Conservation (phyloP, 164 flowering plant species). For the Berberis vulgaris region DNA sequence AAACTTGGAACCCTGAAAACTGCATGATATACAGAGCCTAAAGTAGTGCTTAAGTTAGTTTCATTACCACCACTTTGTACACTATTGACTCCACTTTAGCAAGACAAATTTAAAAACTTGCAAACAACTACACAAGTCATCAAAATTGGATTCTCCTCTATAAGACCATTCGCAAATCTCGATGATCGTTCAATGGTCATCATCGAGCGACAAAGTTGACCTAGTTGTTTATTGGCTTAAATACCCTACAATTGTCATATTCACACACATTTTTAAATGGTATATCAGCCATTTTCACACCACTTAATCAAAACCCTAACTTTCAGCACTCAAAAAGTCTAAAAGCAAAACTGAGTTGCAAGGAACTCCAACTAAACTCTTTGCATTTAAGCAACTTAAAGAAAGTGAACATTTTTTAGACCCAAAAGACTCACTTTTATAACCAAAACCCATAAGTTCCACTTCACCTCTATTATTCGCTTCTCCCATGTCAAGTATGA, state of each 20-base stretch:
- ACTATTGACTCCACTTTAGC: not conserved
- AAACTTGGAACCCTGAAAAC: not conserved
- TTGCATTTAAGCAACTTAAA: conserved; percentile 8
- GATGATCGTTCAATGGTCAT: too few species aligned
- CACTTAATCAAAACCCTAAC: not conserved
- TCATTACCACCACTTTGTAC: conserved; percentile 3
- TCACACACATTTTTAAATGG: not conserved
- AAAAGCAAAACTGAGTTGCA: not conserved
- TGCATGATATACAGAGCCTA: not conserved
- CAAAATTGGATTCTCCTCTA: too few species aligned
- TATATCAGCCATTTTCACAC: not conserved
- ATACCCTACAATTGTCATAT: not conserved
- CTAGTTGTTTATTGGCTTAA: not conserved
- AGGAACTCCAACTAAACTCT: conserved; percentile 6
- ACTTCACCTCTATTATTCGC: not conserved
- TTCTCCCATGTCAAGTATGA: conserved; percentile 7
- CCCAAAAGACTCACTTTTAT: not conserved
- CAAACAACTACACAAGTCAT: too few species aligned
- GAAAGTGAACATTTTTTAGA: not conserved
- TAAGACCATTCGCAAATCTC: too few species aligned
- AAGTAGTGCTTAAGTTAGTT: conserved; percentile 6
- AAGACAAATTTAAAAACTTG: not conserved
- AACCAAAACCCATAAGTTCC: not conserved
- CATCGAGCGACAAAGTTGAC: not conserved
- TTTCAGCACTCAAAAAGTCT: conserved; percentile 7